Conservation (phyloP, 176 grass and related monocot species). For the Oryza glumipatula region DNA sequence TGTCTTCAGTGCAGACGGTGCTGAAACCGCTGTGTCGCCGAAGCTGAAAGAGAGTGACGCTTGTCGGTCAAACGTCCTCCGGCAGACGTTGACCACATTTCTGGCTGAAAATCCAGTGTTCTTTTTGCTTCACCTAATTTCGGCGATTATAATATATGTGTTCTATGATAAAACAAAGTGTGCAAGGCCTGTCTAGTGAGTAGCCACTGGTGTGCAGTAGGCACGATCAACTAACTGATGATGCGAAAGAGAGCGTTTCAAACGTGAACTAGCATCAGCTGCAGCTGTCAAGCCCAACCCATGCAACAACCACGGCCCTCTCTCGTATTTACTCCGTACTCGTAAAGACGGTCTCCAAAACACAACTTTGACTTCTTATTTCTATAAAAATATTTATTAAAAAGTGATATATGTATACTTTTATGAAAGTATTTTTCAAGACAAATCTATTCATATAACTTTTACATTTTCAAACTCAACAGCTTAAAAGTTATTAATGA, state of each 20-base stretch:
- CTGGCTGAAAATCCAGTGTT: not conserved
- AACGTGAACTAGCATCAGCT: not conserved
- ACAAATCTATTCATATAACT: too few species aligned
- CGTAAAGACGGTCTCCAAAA: too few species aligned
- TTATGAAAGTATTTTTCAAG: too few species aligned
- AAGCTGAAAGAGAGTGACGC: conserved; percentile 32
- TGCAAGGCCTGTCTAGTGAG: not conserved
- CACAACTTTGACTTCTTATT: too few species aligned
- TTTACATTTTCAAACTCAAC: too few species aligned
- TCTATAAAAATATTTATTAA: too few species aligned
- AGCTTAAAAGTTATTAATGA: too few species aligned
- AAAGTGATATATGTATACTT: too few species aligned
- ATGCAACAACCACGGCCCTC: not conserved
- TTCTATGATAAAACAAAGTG: not conserved
- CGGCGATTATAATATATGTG: not conserved
- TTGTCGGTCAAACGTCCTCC: not conserved
- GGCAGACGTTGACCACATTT: conserved; percentile 9
- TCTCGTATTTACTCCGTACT: too few species aligned
- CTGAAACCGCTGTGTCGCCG: not conserved
- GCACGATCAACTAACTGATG: not conserved
- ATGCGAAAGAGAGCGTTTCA: not conserved
- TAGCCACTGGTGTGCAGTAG: not conserved
- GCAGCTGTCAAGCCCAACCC: not conserved
- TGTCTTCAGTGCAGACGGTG: conserved; percentile 16
- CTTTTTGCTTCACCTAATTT: not conserved